Evolutionary conservation across 768 basidiomycete species (phyloP).

Genomic region (Serpula lacrymans): DNA sequence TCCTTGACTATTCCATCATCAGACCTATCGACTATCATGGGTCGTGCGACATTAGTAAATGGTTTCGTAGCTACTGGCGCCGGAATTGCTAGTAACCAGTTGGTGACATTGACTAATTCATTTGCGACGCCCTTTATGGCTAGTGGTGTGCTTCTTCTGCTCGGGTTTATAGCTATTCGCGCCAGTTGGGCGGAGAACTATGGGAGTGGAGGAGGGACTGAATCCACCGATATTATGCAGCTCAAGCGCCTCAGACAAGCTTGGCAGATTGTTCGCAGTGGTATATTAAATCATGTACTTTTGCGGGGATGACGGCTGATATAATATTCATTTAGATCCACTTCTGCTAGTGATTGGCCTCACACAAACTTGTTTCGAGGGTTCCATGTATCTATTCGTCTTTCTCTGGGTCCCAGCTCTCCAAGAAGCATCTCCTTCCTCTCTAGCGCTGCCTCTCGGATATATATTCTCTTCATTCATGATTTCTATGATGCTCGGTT

Average conservation of each 20-base stretch:
- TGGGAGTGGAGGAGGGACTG: constrained; percentile 40
- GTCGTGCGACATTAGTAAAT: constrained; percentile 69
- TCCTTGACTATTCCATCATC: constrained; percentile 46
- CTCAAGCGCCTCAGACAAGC: constrained; percentile 51
- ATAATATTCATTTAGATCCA: constrained; percentile 41
- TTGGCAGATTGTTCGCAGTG: constrained; percentile 52
- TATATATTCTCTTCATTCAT: constrained; percentile 82
- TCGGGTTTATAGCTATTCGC: constrained; percentile 56
- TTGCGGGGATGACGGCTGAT: not conserved
- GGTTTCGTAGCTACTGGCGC: constrained; percentile 68
- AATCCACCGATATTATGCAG: constrained; percentile 43
- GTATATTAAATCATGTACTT: constrained; percentile 23
- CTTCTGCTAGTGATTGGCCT: constrained; percentile 62
- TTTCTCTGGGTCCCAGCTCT: constrained; percentile 80
- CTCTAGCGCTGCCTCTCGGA: constrained; percentile 57
- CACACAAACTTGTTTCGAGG: constrained; percentile 79
- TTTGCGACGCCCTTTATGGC: constrained; percentile 67
- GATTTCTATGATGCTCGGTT: constrained; percentile 81
- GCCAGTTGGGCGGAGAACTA: constrained; percentile 68
- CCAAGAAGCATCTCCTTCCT: constrained; percentile 51
- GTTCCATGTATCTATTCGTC: constrained; percentile 83
- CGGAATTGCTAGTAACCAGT: constrained; percentile 63
- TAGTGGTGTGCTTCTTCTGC: constrained; percentile 50
- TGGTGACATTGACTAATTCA: constrained; percentile 49
- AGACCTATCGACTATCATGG: constrained; percentile 67